Conservation (phyloP, 2,329 filamentous ascomycete genomes). For the Akanthomyces dipterigenus region DNA sequence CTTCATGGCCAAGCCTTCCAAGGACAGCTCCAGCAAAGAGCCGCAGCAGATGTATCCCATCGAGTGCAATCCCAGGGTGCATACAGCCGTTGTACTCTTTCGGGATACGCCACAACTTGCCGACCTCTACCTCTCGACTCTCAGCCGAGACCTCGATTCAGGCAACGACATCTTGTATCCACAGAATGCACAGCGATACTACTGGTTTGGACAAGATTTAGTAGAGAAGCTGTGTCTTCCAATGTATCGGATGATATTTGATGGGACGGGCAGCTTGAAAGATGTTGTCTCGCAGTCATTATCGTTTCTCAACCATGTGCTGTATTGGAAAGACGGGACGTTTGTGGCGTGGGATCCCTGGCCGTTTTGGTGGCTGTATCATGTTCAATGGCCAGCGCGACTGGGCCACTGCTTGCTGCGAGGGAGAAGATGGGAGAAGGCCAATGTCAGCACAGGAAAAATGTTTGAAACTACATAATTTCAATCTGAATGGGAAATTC, state of each 20-base stretch:
- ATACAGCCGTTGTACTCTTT: slow-evolving; percentile 62
- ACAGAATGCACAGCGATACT: slow-evolving; percentile 29
- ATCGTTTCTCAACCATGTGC: slow-evolving; percentile 29
- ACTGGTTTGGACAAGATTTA: slow-evolving; percentile 64
- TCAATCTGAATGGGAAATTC: background rate
- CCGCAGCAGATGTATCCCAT: slow-evolving; percentile 49
- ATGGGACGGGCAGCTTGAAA: slow-evolving; percentile 15
- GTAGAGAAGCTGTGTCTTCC: slow-evolving; percentile 43
- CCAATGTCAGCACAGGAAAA: slow-evolving; percentile 59
- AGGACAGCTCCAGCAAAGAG: background rate
- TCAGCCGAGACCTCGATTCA: slow-evolving; percentile 25
- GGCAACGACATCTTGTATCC: slow-evolving; percentile 16
- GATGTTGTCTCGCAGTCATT: slow-evolving; percentile 18
- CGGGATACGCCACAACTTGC: slow-evolving; percentile 38
- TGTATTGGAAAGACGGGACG: slow-evolving; percentile 48
- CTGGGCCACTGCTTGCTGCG: slow-evolving; percentile 40
- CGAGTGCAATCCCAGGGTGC: slow-evolving; percentile 63
- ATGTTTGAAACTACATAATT: slow-evolving; percentile 20
- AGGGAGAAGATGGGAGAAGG: slow-evolving; percentile 50
- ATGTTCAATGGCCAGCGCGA: slow-evolving; percentile 47
- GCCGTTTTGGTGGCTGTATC: slow-evolving; percentile 51
- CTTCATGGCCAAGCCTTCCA: background rate
- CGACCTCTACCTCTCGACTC: slow-evolving; percentile 44
- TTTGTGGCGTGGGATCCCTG: slow-evolving; percentile 49
- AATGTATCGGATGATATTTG: slow-evolving; percentile 26